Evolutionary conservation across 768 basidiomycete species (phyloP).

Genomic region (Ephemerocybe angulata): DNA sequence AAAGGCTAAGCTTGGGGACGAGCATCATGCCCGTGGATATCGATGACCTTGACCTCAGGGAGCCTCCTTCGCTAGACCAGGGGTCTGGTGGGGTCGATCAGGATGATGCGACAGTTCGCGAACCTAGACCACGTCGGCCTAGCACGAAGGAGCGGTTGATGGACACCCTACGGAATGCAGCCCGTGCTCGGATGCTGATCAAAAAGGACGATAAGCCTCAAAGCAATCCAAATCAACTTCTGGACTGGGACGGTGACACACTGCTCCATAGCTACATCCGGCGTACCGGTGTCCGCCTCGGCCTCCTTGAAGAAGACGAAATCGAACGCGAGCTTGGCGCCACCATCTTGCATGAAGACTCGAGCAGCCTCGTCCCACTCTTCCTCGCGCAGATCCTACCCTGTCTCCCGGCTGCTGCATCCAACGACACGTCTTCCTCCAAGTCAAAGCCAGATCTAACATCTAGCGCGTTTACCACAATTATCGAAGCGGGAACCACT

Average conservation of each 20-base stretch:
- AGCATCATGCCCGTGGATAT: neutral
- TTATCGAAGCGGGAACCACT: neutral
- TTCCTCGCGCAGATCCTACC: slow-evolving; percentile 1
- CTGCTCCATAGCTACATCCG: neutral
- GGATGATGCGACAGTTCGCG: no score
- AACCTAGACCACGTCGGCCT: neutral
- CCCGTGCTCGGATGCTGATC: neutral
- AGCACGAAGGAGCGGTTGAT: neutral
- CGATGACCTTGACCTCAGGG: neutral
- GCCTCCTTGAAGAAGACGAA: neutral
- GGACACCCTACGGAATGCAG: neutral
- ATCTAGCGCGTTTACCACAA: neutral
- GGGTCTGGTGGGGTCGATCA: neutral
- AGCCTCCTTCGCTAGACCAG: neutral
- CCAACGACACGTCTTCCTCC: no score
- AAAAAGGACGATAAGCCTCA: neutral
- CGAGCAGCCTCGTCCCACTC: neutral
- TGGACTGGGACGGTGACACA: neutral
- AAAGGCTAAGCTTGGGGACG: slow-evolving; percentile 8
- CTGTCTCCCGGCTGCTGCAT: no score
- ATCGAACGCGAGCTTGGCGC: neutral
- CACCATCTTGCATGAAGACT: neutral
- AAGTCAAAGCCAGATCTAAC: neutral
- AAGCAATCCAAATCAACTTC: no score
- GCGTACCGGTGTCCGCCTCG: neutral